Evolutionary conservation across 208 protist genomes (phyloP).

Genomic region (Acanthamoeba castellanii): DNA sequence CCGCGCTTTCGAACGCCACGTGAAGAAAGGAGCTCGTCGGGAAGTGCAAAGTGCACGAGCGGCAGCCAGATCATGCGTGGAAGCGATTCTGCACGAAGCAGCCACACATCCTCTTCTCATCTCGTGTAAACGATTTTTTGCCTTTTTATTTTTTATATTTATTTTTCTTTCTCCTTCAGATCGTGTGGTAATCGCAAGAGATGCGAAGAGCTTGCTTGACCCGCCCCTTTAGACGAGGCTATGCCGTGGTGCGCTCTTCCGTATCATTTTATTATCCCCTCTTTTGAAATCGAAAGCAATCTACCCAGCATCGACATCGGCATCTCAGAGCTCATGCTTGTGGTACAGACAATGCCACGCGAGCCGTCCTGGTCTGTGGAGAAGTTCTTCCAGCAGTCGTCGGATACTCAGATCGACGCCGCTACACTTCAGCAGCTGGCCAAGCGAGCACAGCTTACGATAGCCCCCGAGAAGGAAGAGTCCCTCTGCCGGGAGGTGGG

Average conservation of each 20-base stretch:
- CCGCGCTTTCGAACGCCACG: background rate
- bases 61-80: background rate
- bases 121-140: too few relatives aligned
- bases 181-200: background rate
- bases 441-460: slow-evolving; percentile 12
- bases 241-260: background rate
- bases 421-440: background rate
- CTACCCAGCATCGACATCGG: background rate
- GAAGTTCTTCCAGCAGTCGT: slow-evolving; percentile 17
- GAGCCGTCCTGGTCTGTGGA: slow-evolving; percentile 51
- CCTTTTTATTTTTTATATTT: too few relatives aligned
- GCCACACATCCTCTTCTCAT: too few relatives aligned
- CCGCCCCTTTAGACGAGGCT: background rate
- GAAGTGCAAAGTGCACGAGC: background rate
- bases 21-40: background rate
- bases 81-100: background rate
- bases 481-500: slow-evolving; percentile 36
- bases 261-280: background rate
- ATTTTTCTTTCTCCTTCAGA: background rate
- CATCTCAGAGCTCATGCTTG: background rate
- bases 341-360: background rate
- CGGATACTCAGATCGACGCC: slow-evolving; percentile 13
- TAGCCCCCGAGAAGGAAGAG: slow-evolving; percentile 41
- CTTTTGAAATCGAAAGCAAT: background rate
- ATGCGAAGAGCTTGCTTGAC: background rate